Percentiles rank a stretch among this genome's conserved stretches.
Conservation (phyloP, 1,284 basidiomycete species). For the Leccinum subrobustum region DNA sequence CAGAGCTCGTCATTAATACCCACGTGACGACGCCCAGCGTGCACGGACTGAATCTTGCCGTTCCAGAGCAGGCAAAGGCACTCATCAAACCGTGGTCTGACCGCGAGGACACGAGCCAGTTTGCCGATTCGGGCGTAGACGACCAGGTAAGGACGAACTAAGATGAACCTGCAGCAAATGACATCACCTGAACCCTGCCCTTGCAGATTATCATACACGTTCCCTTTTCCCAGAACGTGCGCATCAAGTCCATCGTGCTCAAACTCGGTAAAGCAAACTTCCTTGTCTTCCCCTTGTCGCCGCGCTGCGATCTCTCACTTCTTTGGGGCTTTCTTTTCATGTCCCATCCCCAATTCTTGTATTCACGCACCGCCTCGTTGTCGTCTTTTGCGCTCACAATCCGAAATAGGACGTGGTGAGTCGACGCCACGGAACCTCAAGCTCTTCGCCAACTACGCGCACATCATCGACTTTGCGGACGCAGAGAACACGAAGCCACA, state of each 20-base stretch:
- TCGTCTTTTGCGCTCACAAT: constrained; percentile 5
- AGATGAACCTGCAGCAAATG: background rate
- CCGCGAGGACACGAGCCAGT: constrained; percentile 63
- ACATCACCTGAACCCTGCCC: constrained; percentile 13
- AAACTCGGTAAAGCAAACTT: constrained; percentile 56
- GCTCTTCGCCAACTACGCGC: constrained; percentile 67
- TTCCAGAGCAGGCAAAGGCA: constrained; percentile 72
- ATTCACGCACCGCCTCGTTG: constrained; percentile 2
- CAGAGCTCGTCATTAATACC: constrained; percentile 6
- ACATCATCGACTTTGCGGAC: constrained; percentile 74
- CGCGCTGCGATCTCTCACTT: constrained; percentile 5
- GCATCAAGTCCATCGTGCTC: constrained; percentile 67
- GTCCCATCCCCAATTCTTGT: background rate
- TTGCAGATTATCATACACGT: constrained; percentile 73
- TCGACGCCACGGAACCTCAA: constrained; percentile 61
- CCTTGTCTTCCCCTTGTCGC: constrained; percentile 8
- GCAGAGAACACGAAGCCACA: constrained; percentile 67
- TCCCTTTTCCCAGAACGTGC: constrained; percentile 76
- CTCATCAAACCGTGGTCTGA: constrained; percentile 81
- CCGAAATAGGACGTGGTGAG: constrained; percentile 63
- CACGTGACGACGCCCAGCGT: constrained; percentile 49
- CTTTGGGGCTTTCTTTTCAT: constrained; percentile 3
- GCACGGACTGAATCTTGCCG: constrained; percentile 71
- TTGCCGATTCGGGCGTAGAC: constrained; percentile 72
- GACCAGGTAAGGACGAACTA: constrained; percentile 58